Conservation (phyloP, 108 stramenopile species). For the Skeletonema tropicum region DNA sequence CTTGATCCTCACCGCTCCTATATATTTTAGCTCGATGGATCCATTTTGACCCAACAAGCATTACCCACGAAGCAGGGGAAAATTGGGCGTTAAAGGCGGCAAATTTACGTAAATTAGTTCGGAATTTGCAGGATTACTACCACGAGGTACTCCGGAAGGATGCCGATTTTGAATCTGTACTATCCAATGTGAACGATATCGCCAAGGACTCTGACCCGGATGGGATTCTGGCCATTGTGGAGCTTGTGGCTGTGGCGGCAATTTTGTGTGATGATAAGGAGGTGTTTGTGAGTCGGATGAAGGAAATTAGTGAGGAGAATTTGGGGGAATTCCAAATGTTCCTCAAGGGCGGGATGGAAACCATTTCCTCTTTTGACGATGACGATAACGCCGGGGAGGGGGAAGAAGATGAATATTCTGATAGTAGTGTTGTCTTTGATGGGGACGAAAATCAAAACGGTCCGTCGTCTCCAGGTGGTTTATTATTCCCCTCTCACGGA, state of each 20-base stretch:
- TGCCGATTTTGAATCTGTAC: constrained; percentile 58
- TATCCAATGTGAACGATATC: constrained; percentile 50
- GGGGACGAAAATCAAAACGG: constrained; percentile 26
- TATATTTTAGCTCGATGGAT: constrained; percentile 51
- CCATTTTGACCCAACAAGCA: constrained; percentile 86
- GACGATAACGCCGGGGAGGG: constrained; percentile 58
- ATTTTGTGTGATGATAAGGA: constrained; percentile 79
- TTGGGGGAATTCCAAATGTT: constrained; percentile 79
- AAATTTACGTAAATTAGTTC: constrained; percentile 84
- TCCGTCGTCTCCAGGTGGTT: constrained; percentile 41
- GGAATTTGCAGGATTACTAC: constrained; percentile 79
- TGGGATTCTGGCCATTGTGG: constrained; percentile 66
- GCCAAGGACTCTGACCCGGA: constrained; percentile 58
- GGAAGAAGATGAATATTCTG: constrained; percentile 48
- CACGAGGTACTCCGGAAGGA: constrained; percentile 78
- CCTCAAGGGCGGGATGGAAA: constrained; percentile 64
- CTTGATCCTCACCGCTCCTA: background rate
- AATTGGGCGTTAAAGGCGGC: constrained; percentile 88
- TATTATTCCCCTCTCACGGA: constrained; percentile 32
- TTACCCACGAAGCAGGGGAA: constrained; percentile 80
- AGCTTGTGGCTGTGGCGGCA: constrained; percentile 84
- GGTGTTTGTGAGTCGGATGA: constrained; percentile 74
- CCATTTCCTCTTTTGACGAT: constrained; percentile 62
- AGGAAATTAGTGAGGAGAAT: constrained; percentile 66
- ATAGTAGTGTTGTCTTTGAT: constrained; percentile 35